Base-by-base conservation (phyloP, 306 rosid genomes). In the Chamaecrista fasciculata region DNA sequence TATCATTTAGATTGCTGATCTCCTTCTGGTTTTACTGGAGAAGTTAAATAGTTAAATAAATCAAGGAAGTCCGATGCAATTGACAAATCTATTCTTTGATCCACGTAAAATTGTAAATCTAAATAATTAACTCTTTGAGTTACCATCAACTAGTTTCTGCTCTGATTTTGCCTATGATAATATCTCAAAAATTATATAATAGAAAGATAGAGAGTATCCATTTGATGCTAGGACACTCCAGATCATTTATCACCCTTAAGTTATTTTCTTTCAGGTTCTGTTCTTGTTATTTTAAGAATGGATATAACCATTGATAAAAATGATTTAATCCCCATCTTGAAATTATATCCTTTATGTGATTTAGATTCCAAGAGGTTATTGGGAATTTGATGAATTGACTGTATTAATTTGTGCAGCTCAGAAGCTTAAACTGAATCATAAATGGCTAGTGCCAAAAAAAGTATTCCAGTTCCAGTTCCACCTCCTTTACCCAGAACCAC, bases 401-500 rank as follows among this genome's bases (percentile, higher is more conserved):
- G 26, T 31, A 42, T 43, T 51, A 69, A 19, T 48, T 40, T 74
- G 50, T 76, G 75, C 82, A 79, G 81, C 74, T 62, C 65, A 29
- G 23, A 62, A 70, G 67, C 67, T 47, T 33, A 67, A 71, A 69
- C 18, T 58, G 25, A 31, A 29, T 20, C 8, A 20, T 11, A 3
- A 12, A 87, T 79, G 87, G 79, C 79, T 43, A 74, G 53, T 48
- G 26, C 52, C 33, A 66, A 77, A 76, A 84, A 55, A 69, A 11
- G 21, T 36, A 21, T 52, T 64, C 97, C 84, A 0, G 4, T 31
- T 39, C 83, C 98, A 1, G 4, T 31, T 39, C 83, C 98, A 1
- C 96, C 96, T 36, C 83, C 84, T 20, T 39, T 72, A 78, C 89
- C 95, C 4, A 69, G 46, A 62, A 64, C 55, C 0, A 14, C 34